A percentile compares a stretch with the other conserved stretches of the same genome.
Conservation (phyloP, 352 stramenopile species). For the Pythium sukuiense region DNA sequence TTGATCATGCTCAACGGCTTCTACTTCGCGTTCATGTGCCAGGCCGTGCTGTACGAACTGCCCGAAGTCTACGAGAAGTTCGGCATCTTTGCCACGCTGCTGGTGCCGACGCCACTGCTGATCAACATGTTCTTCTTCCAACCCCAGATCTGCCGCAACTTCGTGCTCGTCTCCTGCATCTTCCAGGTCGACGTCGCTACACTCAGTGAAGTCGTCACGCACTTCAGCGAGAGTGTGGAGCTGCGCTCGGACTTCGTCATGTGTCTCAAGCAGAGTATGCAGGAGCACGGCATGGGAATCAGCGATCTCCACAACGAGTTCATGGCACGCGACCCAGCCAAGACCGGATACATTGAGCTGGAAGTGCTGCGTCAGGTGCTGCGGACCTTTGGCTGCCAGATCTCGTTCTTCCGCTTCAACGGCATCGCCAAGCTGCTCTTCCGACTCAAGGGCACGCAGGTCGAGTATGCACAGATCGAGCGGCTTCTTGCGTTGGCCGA, state of each 20-base stretch:
- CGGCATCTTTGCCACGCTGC: slow-evolving; percentile 2
- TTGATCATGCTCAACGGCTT: slow-evolving; percentile 28
- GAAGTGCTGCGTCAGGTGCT: slow-evolving; percentile 21
- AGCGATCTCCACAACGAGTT: slow-evolving; percentile 15
- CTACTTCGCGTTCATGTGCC: slow-evolving; percentile 27
- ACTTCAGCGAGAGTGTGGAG: slow-evolving; percentile 26
- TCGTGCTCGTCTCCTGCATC: slow-evolving; percentile 21
- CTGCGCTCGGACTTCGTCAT: slow-evolving; percentile 23
- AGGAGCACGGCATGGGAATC: slow-evolving; percentile 2
- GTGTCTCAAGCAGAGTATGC: slow-evolving; percentile 21
- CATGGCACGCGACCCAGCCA: not conserved
- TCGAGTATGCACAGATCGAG: slow-evolving; percentile 23
- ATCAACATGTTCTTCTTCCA: slow-evolving; percentile 29
- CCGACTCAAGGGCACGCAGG: slow-evolving; percentile 14
- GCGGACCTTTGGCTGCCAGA: slow-evolving; percentile 14
- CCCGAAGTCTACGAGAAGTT: slow-evolving; percentile 18
- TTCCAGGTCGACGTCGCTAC: slow-evolving; percentile 22
- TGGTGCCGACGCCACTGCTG: slow-evolving; percentile 18
- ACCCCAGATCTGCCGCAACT: slow-evolving; percentile 24
- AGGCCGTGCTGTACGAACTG: slow-evolving; percentile 23
- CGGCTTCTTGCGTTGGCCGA: slow-evolving; percentile 15
- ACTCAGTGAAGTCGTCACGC: slow-evolving; percentile 22
- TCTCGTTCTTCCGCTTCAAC: slow-evolving; percentile 32
- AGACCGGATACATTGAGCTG: slow-evolving; percentile 16
- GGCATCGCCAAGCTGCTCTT: slow-evolving; percentile 27